Evolutionary conservation across 2,329 filamentous ascomycete genomes (phyloP), one percentile per base, ranked within the genome.

Genomic region (Scedosporium minutisporum): DNA sequence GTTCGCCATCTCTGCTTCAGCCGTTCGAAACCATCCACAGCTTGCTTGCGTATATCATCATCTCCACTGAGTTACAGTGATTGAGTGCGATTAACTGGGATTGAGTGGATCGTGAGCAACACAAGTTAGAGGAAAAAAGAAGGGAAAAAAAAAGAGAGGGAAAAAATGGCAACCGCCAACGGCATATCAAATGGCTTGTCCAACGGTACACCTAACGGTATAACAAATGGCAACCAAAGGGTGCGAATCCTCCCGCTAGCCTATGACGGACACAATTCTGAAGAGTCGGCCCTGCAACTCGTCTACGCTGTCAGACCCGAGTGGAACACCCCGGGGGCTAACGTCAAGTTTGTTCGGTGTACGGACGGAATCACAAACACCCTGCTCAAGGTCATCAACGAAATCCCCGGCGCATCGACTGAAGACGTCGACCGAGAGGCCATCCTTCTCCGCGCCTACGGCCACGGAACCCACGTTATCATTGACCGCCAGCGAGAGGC

Each of bases 291-390:
- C 61, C 80, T 90, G 65, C 83, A 84, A 66, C 85, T 99, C 66
- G 87, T 97, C 69, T 80, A 91, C 68, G 84, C 90, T 29, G 80
- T 97, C 65, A 84, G 88, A 64, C 93, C 93, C 10, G 86, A 96
- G 69, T 99, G 95, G 95, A 82, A 86, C 67, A 82, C 83, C 58
- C 79, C 83, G 42, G 85, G 87, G 66, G 89, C 90, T 63, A 84
- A 87, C 53, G 82, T 99, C 69, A 87, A 95, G 70, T 91, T 97
- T 72, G 82, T 91, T 67, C 88, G 90, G 66, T 99, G 97, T 79
- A 99, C 92, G 46, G 95, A 99, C 71, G 95, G 95, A 71, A 99
- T 97, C 77, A 99, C 95, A 67, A 99, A 99, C 77, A 97, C 93
- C 59, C 79, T 93, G 58, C 80, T 92, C 66, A 93, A 93, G 74